Percentiles rank a stretch among this genome's conserved stretches.
Evolutionary conservation across 768 basidiomycete genomes (phyloP).

Genomic region (Cystofilobasidium ferigula): DNA sequence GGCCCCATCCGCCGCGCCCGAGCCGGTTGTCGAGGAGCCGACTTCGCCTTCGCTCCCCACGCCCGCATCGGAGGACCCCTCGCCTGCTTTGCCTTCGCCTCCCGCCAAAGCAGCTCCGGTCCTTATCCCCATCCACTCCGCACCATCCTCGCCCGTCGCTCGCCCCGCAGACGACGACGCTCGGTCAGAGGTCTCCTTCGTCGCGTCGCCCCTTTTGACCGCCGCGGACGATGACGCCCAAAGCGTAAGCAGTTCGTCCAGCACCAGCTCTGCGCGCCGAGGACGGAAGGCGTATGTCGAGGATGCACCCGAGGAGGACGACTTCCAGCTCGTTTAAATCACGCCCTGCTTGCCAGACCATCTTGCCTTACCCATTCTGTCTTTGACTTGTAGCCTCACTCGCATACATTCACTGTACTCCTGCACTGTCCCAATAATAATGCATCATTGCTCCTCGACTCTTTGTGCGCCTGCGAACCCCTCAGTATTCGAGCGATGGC

Average conservation of each 20-base stretch:
- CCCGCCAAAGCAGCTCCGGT: not conserved
- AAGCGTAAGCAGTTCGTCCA: not conserved
- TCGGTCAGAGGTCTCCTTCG: not conserved
- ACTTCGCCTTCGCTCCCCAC: no score
- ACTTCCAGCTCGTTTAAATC: not conserved
- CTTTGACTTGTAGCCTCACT: no score
- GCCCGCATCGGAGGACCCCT: no score
- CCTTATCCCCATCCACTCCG: not conserved
- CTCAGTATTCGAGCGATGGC: no score
- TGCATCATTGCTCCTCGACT: no score
- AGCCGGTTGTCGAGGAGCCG: no score
- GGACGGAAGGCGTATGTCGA: not conserved
- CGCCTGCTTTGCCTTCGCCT: not conserved
- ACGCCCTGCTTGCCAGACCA: not conserved
- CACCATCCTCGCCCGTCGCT: not conserved
- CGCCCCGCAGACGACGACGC: not conserved
- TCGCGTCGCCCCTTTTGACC: not conserved
- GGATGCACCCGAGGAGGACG: conserved; percentile 1
- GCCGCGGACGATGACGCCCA: not conserved
- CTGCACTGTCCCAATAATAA: no score
- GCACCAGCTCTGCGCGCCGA: not conserved
- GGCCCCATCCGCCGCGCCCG: no score
- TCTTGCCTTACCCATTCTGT: not conserved
- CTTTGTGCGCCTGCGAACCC: no score
- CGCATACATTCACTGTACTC: not conserved